Percentiles rank a stretch among this genome's conserved stretches.
Conservation (phyloP, 2,329 filamentous ascomycete species). For the Drechslerella stenobrocha region DNA sequence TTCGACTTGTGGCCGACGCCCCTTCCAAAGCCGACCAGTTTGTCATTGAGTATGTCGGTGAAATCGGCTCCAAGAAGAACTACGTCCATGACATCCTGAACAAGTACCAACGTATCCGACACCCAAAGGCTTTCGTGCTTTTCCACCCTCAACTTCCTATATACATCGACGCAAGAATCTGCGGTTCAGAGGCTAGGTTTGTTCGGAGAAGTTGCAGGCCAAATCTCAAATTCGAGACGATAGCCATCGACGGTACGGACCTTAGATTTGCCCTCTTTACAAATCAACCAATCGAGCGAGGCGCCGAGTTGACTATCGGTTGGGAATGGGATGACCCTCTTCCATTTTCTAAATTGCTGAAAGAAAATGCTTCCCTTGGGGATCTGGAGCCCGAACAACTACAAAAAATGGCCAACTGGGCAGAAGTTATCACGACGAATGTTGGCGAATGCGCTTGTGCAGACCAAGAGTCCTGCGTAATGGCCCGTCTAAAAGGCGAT, state of each 20-base stretch:
- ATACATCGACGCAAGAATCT: conserved; percentile 86
- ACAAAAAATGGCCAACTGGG: conserved; percentile 55
- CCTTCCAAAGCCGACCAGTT: conserved; percentile 41
- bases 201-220: conserved; percentile 89
- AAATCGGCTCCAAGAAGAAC: conserved; percentile 59
- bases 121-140: conserved; percentile 72
- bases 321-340: conserved; percentile 60
- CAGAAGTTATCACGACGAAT: conserved; percentile 45
- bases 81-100: conserved; percentile 60
- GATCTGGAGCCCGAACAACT: conserved; percentile 57
- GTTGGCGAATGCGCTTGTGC: conserved; percentile 52
- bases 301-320: conserved; percentile 70
- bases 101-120: conserved; percentile 59
- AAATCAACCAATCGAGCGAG: conserved; percentile 69
- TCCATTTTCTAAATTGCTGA: conserved; percentile 42
- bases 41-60: conserved; percentile 63
- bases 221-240: conserved; percentile 84
- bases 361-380: conserved; percentile 54
- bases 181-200: conserved; percentile 83
- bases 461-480: conserved; percentile 48
- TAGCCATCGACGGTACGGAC: conserved; percentile 74
- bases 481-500: conserved; percentile 49
- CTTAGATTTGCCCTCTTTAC: conserved; percentile 90
- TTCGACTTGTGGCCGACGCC: conserved; percentile 37
- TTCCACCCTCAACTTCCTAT: conserved; percentile 87